A percentile compares a stretch with the other conserved stretches of the same genome.
These are phyloP conservation scores for Kernera saxatilis DNA, from an alignment of 345 rosid genomes.

Conservation along the genomic window DNA sequence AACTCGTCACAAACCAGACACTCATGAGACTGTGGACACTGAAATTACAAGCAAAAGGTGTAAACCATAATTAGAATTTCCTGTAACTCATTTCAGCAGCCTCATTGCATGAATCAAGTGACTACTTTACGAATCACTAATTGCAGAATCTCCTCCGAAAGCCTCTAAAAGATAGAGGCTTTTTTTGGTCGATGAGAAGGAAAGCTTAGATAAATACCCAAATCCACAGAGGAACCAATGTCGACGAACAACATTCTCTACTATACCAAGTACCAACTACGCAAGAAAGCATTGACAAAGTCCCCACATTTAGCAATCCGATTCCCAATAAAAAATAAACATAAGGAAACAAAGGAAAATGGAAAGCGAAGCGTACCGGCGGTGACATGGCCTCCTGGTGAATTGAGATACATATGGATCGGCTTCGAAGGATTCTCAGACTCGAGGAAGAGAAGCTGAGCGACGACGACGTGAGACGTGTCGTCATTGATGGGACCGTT, in stretches of 20 bases:
- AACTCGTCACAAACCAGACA: background rate
- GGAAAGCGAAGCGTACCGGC: constrained; percentile 48
- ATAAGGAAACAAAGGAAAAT: background rate
- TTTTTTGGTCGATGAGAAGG: background rate
- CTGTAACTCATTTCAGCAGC: background rate
- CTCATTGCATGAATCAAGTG: background rate
- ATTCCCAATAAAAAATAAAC: background rate
- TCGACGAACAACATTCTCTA: background rate
- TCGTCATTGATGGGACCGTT: constrained; percentile 92
- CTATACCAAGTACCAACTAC: background rate
- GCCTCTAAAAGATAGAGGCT: background rate
- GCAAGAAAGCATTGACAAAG: background rate
- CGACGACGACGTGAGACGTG: constrained; percentile 90
- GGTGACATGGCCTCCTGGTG: constrained; percentile 97
- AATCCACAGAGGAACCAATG: background rate
- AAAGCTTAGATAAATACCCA: background rate
- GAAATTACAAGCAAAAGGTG: background rate
- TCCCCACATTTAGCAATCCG: background rate
- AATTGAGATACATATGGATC: constrained; percentile 93
- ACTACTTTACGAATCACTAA: background rate
- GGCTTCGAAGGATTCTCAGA: constrained; percentile 98
- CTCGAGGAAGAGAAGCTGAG: constrained; percentile 97
- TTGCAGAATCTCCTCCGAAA: background rate
- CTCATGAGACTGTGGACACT: background rate
- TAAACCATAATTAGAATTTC: background rate